Percentiles rank a stretch among this genome's conserved stretches.
Evolutionary conservation across 2,329 filamentous ascomycete genomes (phyloP).

Genomic region (Aspergillus sp.): DNA sequence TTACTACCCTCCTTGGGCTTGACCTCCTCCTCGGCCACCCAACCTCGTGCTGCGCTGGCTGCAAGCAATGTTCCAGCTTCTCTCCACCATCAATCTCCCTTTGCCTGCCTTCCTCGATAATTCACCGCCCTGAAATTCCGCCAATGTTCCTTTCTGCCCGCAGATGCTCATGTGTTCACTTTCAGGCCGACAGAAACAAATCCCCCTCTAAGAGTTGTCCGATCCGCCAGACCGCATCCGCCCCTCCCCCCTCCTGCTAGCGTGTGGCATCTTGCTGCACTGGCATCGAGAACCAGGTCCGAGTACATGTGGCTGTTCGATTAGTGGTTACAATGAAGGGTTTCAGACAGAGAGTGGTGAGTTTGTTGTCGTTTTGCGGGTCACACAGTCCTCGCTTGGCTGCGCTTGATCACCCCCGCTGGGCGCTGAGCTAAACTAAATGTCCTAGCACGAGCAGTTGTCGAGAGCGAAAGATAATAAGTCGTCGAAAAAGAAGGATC

Average conservation of each 20-base stretch:
- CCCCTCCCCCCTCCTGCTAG: conserved; percentile 30
- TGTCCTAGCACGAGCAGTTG: conserved; percentile 72
- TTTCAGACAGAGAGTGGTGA: conserved; percentile 95
- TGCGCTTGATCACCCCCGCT: conserved; percentile 24
- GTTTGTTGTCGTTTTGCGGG: conserved; percentile 39
- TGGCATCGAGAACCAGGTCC: conserved; percentile 29
- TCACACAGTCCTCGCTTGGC: conserved; percentile 13
- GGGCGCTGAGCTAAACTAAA: conserved; percentile 19
- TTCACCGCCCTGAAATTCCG: not conserved
- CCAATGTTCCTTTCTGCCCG: conserved; percentile 12
- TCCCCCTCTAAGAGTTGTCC: conserved; percentile 23
- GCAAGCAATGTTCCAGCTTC: not conserved
- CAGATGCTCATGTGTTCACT: conserved; percentile 30
- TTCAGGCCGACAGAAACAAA: conserved; percentile 32
- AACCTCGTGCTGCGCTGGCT: conserved; percentile 13
- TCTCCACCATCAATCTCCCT: not conserved
- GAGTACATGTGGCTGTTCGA: conserved; percentile 38
- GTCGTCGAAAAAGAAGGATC: conserved; percentile 65
- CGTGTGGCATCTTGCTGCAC: conserved; percentile 37
- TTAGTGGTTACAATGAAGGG: conserved; percentile 76
- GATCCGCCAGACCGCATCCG: conserved; percentile 15
- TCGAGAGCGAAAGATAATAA: conserved; percentile 89
- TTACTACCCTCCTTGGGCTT: conserved; percentile 8
- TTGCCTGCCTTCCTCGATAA: not conserved
- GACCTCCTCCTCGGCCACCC: conserved; percentile 1